A percentile compares a stretch with the other conserved stretches of the same genome.
phyloP scores from a whole-genome alignment of 2,329 filamentous ascomycete genomes.

The Clarireedia paspali region DNA sequence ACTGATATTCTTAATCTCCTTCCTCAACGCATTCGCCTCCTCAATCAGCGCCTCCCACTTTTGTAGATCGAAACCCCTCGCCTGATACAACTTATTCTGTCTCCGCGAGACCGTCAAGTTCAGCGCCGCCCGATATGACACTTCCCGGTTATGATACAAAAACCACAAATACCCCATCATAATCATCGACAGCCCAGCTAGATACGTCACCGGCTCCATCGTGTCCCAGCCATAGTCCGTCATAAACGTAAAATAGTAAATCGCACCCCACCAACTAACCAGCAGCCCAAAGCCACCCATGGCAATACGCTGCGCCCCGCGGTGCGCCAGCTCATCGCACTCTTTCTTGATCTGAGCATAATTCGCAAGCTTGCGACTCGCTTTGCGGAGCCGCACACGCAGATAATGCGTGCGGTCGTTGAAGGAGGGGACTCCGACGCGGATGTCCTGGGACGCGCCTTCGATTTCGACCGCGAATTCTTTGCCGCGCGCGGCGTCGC shows the following conservation, averaged over 20 bases:
- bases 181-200: constrained; percentile 76
- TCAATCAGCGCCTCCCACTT: constrained; percentile 74
- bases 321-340: constrained; percentile 72
- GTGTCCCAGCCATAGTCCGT: constrained; percentile 84
- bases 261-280: constrained; percentile 59
- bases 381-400: constrained; percentile 65
- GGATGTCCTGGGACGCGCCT: constrained; percentile 58
- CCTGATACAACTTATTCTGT: constrained; percentile 69
- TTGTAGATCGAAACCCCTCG: constrained; percentile 65
- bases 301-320: constrained; percentile 69
- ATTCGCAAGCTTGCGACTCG: constrained; percentile 58
- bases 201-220: constrained; percentile 85
- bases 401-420: constrained; percentile 86
- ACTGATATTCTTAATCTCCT: constrained; percentile 73
- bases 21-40: constrained; percentile 68
- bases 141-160: constrained; percentile 82
- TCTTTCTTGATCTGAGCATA: constrained; percentile 71
- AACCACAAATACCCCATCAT: constrained; percentile 94
- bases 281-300: constrained; percentile 70
- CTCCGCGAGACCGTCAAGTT: constrained; percentile 77
- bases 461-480: constrained; percentile 83
- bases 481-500: constrained; percentile 75
- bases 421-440: constrained; percentile 79
- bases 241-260: constrained; percentile 64
- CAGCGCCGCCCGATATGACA: constrained; percentile 78